Evolutionary conservation across 2,329 filamentous ascomycete genomes (phyloP).

Genomic region (Pseudogymnoascus destructans): DNA sequence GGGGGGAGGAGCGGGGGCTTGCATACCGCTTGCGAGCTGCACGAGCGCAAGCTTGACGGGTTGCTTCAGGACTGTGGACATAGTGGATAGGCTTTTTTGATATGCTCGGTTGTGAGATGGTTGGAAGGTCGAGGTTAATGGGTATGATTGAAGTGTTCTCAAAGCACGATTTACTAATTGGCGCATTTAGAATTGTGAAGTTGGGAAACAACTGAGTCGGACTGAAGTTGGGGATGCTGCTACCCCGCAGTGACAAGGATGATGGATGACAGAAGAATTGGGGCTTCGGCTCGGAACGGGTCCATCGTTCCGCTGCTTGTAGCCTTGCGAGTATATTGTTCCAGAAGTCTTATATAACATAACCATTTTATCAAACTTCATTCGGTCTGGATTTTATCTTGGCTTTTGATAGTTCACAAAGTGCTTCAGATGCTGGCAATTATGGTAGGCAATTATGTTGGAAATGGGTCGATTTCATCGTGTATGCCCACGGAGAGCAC

Average conservation of each 20-base stretch:
- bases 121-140: neutral
- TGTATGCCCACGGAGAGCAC: neutral
- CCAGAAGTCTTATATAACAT: neutral
- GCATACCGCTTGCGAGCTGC: conserved; percentile 59
- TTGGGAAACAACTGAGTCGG: neutral
- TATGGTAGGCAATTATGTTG: neutral
- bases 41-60: conserved; percentile 69
- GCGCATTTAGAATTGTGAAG: neutral
- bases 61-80: conserved; percentile 47
- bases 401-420: neutral
- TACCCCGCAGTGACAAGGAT: neutral
- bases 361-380: neutral
- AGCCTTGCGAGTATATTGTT: neutral
- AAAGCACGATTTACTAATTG: neutral
- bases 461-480: neutral
- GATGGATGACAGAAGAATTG: neutral
- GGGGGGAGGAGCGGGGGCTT: neutral
- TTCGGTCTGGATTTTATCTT: neutral
- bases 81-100: conserved; percentile 14
- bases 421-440: neutral
- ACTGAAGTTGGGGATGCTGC: neutral
- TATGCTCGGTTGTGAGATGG: neutral
- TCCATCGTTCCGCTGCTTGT: neutral
- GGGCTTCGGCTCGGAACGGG: neutral
- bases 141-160: neutral